A percentile compares a stretch with the other conserved stretches of the same genome.
Conservation (phyloP, 345 rosid genomes). For the Populus tremula region DNA sequence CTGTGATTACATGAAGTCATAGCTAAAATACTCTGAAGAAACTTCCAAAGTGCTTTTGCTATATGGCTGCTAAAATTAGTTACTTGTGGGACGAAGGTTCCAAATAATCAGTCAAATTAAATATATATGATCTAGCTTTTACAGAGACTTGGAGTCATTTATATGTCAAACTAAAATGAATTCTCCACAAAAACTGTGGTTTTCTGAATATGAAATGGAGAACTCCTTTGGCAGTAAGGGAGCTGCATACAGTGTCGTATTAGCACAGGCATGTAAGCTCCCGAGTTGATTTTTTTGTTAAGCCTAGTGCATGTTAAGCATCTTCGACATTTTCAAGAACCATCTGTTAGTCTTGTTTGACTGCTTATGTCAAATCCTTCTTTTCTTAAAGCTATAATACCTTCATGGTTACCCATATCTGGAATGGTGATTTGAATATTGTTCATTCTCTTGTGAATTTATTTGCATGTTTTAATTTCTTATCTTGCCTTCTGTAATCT, state of each 20-base stretch:
- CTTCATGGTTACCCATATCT: not conserved
- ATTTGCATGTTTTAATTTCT: not conserved
- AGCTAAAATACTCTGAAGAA: not conserved
- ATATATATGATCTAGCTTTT: not conserved
- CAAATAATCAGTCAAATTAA: not conserved
- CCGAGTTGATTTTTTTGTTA: not conserved
- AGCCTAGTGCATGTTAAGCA: not conserved
- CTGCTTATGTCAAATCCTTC: not conserved
- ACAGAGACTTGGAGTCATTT: not conserved
- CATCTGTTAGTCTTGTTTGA: not conserved
- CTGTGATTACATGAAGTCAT: not conserved
- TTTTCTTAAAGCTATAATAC: not conserved
- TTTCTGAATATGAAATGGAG: not conserved
- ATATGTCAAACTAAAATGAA: not conserved
- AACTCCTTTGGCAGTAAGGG: too few species aligned
- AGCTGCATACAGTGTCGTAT: too few species aligned
- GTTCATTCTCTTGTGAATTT: not conserved
- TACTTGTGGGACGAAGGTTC: not conserved
- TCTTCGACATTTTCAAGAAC: not conserved
- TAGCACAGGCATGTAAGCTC: not conserved
- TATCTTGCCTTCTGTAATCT: not conserved
- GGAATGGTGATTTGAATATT: not conserved
- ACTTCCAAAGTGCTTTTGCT: not conserved
- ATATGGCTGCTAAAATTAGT: not conserved
- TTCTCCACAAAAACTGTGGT: not conserved